Evolutionary conservation across 257 asterid genomes (phyloP).

Genomic region (Nicotiana noctiflora): DNA sequence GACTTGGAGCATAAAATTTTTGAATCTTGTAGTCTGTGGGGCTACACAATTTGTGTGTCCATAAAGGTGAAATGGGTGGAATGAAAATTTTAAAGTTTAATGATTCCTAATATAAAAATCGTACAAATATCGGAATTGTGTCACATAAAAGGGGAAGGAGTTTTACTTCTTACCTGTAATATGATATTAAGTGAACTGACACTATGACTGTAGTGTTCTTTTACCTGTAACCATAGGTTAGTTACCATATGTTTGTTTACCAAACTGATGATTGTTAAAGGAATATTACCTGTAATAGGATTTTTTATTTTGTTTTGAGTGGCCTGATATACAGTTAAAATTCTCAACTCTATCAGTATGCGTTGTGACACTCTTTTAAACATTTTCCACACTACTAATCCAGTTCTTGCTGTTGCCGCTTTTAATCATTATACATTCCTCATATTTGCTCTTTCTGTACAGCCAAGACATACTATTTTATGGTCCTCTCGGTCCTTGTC

Average conservation of each 20-base stretch:
- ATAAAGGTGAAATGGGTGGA: too few relatives aligned
- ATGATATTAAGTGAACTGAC: background rate
- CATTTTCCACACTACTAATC: background rate
- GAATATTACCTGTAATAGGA: background rate
- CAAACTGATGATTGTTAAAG: background rate
- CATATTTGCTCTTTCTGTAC: background rate
- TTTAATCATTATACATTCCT: background rate
- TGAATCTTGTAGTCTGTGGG: too few relatives aligned
- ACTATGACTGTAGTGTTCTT: background rate
- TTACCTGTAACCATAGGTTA: background rate
- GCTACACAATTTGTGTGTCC: too few relatives aligned
- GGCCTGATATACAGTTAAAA: background rate
- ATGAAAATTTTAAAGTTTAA: too few relatives aligned
- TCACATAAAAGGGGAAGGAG: too few relatives aligned
- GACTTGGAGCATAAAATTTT: too few relatives aligned
- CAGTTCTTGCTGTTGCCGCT: background rate
- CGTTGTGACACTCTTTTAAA: background rate
- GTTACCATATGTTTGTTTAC: background rate
- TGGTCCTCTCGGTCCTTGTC: constrained; percentile 58
- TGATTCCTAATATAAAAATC: too few relatives aligned
- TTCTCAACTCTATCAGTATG: too few relatives aligned
- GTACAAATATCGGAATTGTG: too few relatives aligned
- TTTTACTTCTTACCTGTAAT: background rate
- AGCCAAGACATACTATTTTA: constrained; percentile 77
- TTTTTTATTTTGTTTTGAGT: background rate